Evolutionary conservation across 495 filamentous ascomycete species (phyloP).

Genomic region (Talaromyces borbonicus): DNA sequence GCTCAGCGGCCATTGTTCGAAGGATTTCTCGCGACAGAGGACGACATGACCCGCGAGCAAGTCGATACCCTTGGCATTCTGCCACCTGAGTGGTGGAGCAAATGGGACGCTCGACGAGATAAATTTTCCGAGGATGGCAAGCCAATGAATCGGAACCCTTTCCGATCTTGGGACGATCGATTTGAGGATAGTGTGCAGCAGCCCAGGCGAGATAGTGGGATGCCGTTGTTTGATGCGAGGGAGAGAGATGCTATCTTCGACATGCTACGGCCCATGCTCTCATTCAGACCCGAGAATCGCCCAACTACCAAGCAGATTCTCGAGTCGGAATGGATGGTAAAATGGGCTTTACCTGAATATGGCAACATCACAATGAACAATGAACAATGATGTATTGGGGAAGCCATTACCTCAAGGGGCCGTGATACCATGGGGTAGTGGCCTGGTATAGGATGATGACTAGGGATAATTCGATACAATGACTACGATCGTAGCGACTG

Average conservation of each 20-base stretch:
- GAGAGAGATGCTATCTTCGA: slow-evolving; percentile 25
- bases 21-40: slow-evolving; percentile 17
- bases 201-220: slow-evolving; percentile 10
- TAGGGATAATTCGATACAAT: too few relatives aligned
- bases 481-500: too few relatives aligned
- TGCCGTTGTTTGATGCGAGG: slow-evolving; percentile 12
- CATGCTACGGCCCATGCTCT: slow-evolving; percentile 32
- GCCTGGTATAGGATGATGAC: too few relatives aligned
- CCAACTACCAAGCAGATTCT: slow-evolving; percentile 23
- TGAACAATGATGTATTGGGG: too few relatives aligned
- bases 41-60: slow-evolving; percentile 27
- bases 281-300: slow-evolving; percentile 28
- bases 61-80: slow-evolving; percentile 26
- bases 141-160: slow-evolving; percentile 12
- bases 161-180: slow-evolving; percentile 17
- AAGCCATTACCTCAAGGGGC: too few relatives aligned
- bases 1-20: slow-evolving; percentile 16
- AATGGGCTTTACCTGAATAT: slow-evolving; percentile 31
- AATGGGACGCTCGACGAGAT: slow-evolving; percentile 12
- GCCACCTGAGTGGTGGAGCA: slow-evolving; percentile 21
- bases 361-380: too few relatives aligned
- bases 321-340: slow-evolving; percentile 28
- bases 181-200: slow-evolving; percentile 21
- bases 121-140: slow-evolving; percentile 14
- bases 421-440: too few relatives aligned